Evolutionary conservation across 2,329 filamentous ascomycete species (phyloP).

Genomic region (Penicillium occitanis): DNA sequence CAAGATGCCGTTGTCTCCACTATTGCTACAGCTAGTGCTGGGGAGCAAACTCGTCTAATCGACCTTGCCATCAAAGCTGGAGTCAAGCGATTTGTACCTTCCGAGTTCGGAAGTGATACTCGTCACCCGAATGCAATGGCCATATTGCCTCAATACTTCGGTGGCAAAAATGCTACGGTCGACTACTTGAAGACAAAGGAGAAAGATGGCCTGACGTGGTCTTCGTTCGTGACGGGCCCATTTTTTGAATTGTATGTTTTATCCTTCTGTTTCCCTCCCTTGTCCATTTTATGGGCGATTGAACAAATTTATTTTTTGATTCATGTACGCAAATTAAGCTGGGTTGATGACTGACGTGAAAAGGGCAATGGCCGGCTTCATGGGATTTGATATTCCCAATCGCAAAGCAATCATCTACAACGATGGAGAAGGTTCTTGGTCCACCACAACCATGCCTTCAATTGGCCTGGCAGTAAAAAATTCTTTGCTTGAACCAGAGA

Average conservation of each 20-base stretch:
- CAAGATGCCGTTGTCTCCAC: constrained; percentile 9
- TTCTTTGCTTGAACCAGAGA: not conserved
- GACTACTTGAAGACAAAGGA: constrained; percentile 6
- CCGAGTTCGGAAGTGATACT: constrained; percentile 17
- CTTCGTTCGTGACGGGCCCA: constrained; percentile 9
- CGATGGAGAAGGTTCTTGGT: not conserved
- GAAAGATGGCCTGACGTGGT: constrained; percentile 11
- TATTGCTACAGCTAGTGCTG: not conserved
- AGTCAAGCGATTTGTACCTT: constrained; percentile 17
- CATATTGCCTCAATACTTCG: constrained; percentile 4
- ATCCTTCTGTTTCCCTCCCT: not conserved
- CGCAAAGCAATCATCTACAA: constrained; percentile 1
- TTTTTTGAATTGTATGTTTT: constrained; percentile 11
- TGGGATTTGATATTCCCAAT: constrained; percentile 10
- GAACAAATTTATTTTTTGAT: not conserved
- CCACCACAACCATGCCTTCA: constrained; percentile 4
- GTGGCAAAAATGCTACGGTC: constrained; percentile 2
- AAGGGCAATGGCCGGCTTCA: constrained; percentile 7
- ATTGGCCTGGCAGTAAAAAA: constrained; percentile 3
- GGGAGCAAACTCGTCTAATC: not conserved
- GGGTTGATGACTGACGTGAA: not conserved
- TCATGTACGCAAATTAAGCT: not conserved
- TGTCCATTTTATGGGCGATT: not conserved
- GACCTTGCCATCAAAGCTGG: constrained; percentile 18
- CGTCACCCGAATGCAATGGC: not conserved